Evolutionary conservation across 768 basidiomycete genomes (phyloP).

Genomic region (Dictyophora rubrovolvata): DNA sequence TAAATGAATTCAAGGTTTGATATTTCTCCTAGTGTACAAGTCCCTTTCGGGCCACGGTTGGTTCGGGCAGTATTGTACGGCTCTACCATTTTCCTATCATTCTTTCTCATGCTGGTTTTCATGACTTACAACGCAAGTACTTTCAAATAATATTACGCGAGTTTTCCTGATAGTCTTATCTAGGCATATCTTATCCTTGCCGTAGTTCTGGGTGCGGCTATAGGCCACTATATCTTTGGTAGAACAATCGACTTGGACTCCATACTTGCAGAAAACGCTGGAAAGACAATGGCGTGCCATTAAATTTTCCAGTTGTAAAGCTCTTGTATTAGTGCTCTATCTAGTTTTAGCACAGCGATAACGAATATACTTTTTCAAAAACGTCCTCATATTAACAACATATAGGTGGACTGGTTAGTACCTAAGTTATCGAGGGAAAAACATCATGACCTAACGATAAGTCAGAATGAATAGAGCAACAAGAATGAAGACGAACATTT

Average conservation of each 20-base stretch:
- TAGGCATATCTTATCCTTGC: conserved; percentile 83
- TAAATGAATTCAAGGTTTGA: no score
- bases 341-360: background rate
- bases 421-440: background rate
- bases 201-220: conserved; percentile 69
- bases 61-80: conserved; percentile 65
- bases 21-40: conserved; percentile 6
- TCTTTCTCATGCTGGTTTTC: conserved; percentile 91
- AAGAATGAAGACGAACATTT: conserved; percentile 59
- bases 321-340: background rate
- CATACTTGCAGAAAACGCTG: conserved; percentile 34
- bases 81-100: conserved; percentile 64
- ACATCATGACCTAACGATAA: conserved; percentile 9
- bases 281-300: conserved; percentile 75
- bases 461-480: conserved; percentile 1
- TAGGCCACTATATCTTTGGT: conserved; percentile 76
- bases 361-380: background rate
- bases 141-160: background rate
- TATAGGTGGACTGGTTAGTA: background rate
- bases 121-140: conserved; percentile 89
- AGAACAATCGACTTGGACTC: conserved; percentile 52
- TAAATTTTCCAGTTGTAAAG: conserved; percentile 20
- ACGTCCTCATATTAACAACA: background rate
- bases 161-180: background rate
- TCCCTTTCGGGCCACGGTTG: conserved; percentile 10